phyloP scores from a whole-genome alignment of 495 filamentous ascomycete species.

The Xylaria scruposa region DNA sequence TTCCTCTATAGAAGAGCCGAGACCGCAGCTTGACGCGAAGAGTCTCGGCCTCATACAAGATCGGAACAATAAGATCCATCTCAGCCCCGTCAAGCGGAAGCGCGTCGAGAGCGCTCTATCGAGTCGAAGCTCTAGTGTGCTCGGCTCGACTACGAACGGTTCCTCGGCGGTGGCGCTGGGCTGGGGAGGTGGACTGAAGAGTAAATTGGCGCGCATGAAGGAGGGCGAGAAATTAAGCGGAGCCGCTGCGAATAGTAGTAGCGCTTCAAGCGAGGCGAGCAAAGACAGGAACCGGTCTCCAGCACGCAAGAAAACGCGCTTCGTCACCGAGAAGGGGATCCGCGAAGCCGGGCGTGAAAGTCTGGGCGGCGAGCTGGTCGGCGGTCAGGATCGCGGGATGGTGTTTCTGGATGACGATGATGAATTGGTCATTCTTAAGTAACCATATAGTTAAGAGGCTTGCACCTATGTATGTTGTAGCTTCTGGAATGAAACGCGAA shows the following conservation, averaged over 20 bases:
- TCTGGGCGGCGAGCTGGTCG: conserved; percentile 64
- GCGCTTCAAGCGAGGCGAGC: neutral
- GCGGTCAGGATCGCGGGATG: conserved; percentile 45
- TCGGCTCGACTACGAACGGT: conserved; percentile 26
- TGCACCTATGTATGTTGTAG: too few relatives aligned
- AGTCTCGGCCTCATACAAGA: conserved; percentile 64
- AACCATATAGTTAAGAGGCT: neutral
- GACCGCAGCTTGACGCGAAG: conserved; percentile 50
- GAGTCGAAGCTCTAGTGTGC: conserved; percentile 36
- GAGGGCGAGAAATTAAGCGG: conserved; percentile 55
- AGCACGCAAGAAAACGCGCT: conserved; percentile 79
- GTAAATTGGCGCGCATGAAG: conserved; percentile 60
- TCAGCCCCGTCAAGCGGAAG: conserved; percentile 80
- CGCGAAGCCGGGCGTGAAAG: conserved; percentile 79
- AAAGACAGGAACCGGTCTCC: conserved; percentile 46
- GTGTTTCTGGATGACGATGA: conserved; percentile 52
- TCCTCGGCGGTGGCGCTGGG: conserved; percentile 42
- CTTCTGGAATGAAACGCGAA: neutral
- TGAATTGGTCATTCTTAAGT: conserved; percentile 44
- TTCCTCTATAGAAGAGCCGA: conserved; percentile 27
- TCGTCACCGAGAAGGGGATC: conserved; percentile 78
- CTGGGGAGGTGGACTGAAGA: conserved; percentile 55
- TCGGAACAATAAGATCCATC: conserved; percentile 62
- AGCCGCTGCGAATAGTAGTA: conserved; percentile 38
- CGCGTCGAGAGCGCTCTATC: conserved; percentile 51